Conservation (phyloP, 75 land plant genomes). For the Gnetum montanum region DNA sequence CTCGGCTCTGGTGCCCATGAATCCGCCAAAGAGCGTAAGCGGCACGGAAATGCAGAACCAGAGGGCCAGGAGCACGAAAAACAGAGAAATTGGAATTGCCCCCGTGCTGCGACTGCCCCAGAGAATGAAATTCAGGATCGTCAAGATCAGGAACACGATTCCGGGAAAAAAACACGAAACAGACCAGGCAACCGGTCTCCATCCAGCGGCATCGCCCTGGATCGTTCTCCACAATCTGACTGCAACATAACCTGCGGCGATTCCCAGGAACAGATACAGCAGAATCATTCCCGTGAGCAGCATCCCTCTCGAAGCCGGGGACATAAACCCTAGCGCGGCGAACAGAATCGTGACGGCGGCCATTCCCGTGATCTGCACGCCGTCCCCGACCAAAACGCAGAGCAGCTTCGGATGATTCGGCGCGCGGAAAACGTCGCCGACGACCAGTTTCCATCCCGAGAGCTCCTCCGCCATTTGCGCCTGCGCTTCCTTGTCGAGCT, state of each 20-base stretch:
- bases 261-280: conserved; percentile 73
- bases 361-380: conserved; percentile 84
- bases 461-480: conserved; percentile 94
- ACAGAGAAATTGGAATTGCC: conserved; percentile 70
- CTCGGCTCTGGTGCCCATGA: conserved; percentile 58
- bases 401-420: conserved; percentile 50
- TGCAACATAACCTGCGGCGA: conserved; percentile 70
- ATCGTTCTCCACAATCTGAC: conserved; percentile 75
- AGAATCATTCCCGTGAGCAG: conserved; percentile 81
- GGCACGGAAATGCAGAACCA: conserved; percentile 94
- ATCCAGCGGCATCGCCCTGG: conserved; percentile 45
- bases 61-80: conserved; percentile 50
- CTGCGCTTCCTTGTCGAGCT: conserved; percentile 84
- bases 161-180: conserved; percentile 90
- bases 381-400: conserved; percentile 81
- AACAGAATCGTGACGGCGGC: conserved; percentile 75
- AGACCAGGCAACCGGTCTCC: conserved; percentile 78
- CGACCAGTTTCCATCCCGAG: conserved; percentile 93
- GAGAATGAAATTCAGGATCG: conserved; percentile 56
- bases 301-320: conserved; percentile 89
- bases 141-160: conserved; percentile 55
- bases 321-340: conserved; percentile 95
- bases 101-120: conserved; percentile 86
- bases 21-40: conserved; percentile 72
- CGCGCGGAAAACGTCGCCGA: conserved; percentile 80